phyloP scores from a whole-genome alignment of 306 rosid species.

The Cucurbita ficifolia region DNA sequence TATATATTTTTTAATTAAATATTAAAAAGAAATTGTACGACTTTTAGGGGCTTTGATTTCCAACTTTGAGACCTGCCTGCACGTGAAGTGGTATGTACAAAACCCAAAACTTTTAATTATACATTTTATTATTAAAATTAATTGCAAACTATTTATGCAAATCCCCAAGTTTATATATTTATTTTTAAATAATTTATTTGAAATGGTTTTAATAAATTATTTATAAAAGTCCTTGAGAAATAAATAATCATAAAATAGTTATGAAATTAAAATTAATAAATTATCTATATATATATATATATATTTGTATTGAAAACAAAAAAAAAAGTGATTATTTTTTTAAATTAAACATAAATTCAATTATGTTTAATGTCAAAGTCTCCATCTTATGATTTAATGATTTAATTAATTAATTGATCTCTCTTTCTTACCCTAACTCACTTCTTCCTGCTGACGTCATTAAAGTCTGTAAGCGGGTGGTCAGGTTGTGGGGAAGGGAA shows the following conservation, averaged over 20 bases:
- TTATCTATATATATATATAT: too few relatives aligned
- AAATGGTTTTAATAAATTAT: too few relatives aligned
- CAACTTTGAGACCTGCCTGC: slow-evolving; percentile 10
- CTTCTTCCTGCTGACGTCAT: neutral
- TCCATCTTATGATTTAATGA: slow-evolving; percentile 21
- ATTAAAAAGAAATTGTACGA: neutral
- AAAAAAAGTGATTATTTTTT: too few relatives aligned
- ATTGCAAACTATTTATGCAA: neutral
- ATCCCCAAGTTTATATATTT: neutral
- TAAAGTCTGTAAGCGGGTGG: too few relatives aligned
- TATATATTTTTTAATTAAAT: neutral
- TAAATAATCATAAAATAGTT: too few relatives aligned
- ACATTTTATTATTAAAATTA: neutral
- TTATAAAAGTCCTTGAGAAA: too few relatives aligned
- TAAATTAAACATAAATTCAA: too few relatives aligned
- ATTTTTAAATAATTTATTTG: too few relatives aligned
- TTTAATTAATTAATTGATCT: slow-evolving; percentile 4
- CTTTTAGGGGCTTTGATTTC: neutral
- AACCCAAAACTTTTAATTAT: neutral
- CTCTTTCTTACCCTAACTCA: neutral
- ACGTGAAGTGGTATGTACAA: slow-evolving; percentile 33
- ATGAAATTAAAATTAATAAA: too few relatives aligned
- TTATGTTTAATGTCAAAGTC: too few relatives aligned
- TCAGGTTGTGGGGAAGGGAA: too few relatives aligned
- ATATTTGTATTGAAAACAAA: too few relatives aligned